A percentile compares a stretch with the other conserved stretches of the same genome.
Evolutionary conservation across 2,329 filamentous ascomycete species (phyloP).

Genomic region (Pseudogymnoascus sp.): DNA sequence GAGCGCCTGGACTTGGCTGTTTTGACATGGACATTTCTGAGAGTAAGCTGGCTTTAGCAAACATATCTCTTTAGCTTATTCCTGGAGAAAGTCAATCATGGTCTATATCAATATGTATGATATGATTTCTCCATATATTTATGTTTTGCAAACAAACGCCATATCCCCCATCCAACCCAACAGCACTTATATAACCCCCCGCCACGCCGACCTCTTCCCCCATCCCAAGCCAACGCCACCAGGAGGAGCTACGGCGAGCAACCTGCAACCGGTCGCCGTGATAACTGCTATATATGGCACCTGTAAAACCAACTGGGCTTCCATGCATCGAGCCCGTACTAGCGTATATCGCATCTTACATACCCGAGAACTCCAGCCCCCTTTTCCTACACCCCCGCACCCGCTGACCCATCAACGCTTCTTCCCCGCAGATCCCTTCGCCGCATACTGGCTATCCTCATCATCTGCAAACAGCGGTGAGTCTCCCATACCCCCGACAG

Average conservation of each 20-base stretch:
- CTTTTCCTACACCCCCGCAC: not conserved
- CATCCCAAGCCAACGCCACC: slow-evolving; percentile 5
- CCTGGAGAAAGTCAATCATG: not conserved
- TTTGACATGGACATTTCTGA: no score
- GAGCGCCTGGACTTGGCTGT: no score
- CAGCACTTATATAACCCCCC: not conserved
- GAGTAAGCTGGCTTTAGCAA: no score
- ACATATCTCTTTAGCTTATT: no score
- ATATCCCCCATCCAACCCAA: not conserved
- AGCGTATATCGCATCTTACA: slow-evolving; percentile 4
- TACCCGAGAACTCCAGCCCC: not conserved
- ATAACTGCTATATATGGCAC: slow-evolving; percentile 4
- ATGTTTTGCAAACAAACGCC: slow-evolving; percentile 6
- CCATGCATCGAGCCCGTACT: not conserved
- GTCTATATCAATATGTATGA: not conserved
- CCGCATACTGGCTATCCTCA: slow-evolving; percentile 39
- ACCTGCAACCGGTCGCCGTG: not conserved
- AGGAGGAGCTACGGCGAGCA: slow-evolving; percentile 1
- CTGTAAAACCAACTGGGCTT: not conserved
- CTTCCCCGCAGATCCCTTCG: not conserved
- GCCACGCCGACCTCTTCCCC: not conserved
- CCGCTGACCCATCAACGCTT: not conserved
- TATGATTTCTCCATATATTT: not conserved
- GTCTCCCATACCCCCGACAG: slow-evolving; percentile 80
- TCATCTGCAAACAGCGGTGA: slow-evolving; percentile 66